Evolutionary conservation across 129 eudicot genomes (phyloP).

Genomic region (Dittrichia graveolens): DNA sequence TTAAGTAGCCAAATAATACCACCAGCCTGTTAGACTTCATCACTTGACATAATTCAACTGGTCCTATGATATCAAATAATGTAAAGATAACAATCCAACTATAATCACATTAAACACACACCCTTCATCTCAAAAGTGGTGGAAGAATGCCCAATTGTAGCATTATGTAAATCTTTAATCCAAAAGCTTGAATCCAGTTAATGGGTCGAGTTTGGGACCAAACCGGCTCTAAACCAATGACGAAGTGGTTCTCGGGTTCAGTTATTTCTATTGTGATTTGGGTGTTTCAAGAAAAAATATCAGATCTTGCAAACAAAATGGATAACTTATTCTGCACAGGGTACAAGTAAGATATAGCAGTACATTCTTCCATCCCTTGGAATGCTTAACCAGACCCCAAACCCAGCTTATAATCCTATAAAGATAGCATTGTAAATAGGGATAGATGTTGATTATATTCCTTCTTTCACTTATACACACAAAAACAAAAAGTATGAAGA

Average conservation of each 20-base stretch:
- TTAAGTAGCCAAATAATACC: conserved; percentile 29
- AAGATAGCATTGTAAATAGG: conserved; percentile 13
- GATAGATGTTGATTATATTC: conserved; percentile 10
- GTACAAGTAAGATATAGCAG: conserved; percentile 9
- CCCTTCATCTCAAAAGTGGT: neutral
- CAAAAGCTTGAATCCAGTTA: neutral
- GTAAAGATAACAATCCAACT: neutral
- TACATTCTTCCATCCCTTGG: neutral
- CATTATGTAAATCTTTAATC: neutral
- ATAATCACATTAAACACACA: conserved; percentile 10
- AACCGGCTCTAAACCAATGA: too few relatives aligned
- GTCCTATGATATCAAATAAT: conserved; percentile 29
- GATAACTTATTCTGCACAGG: conserved; percentile 12
- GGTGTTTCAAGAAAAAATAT: neutral
- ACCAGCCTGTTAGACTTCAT: conserved; percentile 21
- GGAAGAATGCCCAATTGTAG: conserved; percentile 2
- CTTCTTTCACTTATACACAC: conserved; percentile 33
- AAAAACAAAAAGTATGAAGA: conserved; percentile 42
- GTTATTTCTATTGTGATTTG: neutral
- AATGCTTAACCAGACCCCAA: conserved; percentile 10
- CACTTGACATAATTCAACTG: conserved; percentile 22
- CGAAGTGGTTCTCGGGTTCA: too few relatives aligned
- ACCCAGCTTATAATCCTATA: conserved; percentile 17
- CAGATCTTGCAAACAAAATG: neutral
- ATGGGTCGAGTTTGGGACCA: too few relatives aligned